Evolutionary conservation across 163 green algal species (phyloP).

Genomic region (Volvox carteri): DNA sequence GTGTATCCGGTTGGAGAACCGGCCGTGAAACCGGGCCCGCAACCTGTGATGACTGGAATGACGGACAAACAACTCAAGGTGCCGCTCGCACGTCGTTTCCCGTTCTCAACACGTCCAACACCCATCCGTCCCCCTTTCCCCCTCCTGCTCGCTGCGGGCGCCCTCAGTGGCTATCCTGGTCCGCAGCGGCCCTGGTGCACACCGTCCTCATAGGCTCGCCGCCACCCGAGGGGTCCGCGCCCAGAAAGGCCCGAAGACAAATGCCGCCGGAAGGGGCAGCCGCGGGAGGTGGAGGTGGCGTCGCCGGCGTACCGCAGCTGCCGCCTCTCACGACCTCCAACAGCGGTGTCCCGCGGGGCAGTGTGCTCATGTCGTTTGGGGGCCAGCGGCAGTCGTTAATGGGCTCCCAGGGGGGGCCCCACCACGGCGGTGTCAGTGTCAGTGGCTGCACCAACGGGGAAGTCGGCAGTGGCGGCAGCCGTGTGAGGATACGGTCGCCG

Average conservation of each 20-base stretch:
- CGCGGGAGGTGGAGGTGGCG: no score
- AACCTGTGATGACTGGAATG: no score
- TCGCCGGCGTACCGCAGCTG: slow-evolving; percentile 3
- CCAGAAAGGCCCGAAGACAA: neutral
- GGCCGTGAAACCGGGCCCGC: no score
- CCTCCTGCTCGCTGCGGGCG: no score
- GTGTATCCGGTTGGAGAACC: no score
- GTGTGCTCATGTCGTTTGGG: neutral
- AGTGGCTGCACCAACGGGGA: neutral
- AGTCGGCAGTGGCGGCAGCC: neutral
- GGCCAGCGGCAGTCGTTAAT: neutral
- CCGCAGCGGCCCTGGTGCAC: slow-evolving; percentile 39
- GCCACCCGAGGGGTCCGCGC: neutral
- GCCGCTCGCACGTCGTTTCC: no score
- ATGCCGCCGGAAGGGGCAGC: neutral
- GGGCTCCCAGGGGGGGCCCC: no score
- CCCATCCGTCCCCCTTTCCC: neutral
- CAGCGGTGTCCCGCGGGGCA: neutral
- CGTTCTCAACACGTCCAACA: no score
- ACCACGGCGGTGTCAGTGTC: neutral
- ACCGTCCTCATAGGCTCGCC: slow-evolving; percentile 34
- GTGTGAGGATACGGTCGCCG: neutral
- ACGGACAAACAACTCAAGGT: no score
- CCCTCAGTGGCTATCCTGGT: slow-evolving; percentile 43
- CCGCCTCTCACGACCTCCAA: neutral